These are phyloP conservation scores for Diaporthe sp. DNA, from an alignment of 2,329 filamentous ascomycete species.

Conservation along the genomic window DNA sequence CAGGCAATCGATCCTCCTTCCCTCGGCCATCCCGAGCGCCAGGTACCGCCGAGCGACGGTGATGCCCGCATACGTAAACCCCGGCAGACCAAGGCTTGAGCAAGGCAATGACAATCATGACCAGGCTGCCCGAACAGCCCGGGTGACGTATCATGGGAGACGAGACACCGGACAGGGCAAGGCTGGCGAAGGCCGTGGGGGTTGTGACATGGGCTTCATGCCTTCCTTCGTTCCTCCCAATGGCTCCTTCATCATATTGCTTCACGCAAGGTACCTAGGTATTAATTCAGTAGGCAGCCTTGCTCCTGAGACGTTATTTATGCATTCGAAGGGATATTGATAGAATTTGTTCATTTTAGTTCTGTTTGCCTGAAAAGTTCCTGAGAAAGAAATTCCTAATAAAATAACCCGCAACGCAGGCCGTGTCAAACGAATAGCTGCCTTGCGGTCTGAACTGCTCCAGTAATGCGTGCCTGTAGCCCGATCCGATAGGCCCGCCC, in stretches of 20 bases:
- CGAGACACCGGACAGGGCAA: neutral
- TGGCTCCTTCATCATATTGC: neutral
- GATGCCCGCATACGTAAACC: neutral
- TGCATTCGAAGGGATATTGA: too few species aligned
- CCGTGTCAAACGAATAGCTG: neutral
- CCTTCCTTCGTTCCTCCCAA: constrained; percentile 1
- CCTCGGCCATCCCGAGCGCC: neutral
- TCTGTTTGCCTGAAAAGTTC: too few species aligned
- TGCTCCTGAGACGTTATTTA: neutral
- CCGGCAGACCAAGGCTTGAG: too few species aligned
- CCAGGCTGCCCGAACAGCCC: neutral
- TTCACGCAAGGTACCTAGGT: neutral
- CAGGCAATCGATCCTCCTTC: too few species aligned
- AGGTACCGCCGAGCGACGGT: neutral
- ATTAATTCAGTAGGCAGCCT: too few species aligned
- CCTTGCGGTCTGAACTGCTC: neutral
- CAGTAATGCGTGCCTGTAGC: neutral
- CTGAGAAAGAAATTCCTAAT: neutral
- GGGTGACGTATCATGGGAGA: neutral
- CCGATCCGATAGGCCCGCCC: neutral
- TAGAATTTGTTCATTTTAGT: too few species aligned
- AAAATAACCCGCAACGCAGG: neutral
- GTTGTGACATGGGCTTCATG: neutral
- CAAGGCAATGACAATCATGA: neutral
- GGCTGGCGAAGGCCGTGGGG: neutral